These are phyloP conservation scores for Tetrapyrgos nigripes DNA, from an alignment of 1,284 basidiomycete genomes.

Conservation along the genomic window DNA sequence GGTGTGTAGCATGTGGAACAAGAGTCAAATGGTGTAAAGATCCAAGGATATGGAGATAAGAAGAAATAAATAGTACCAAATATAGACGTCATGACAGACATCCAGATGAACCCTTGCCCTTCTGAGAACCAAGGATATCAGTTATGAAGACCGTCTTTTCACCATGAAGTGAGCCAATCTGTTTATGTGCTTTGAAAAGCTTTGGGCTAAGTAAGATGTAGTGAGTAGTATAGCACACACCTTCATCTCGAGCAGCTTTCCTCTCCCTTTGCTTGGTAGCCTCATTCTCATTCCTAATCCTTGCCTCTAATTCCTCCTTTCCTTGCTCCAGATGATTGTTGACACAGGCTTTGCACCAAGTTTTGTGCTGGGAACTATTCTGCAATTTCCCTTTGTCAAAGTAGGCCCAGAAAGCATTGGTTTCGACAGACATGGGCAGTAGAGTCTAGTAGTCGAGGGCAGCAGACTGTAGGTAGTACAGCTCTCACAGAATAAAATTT, in stretches of 20 bases:
- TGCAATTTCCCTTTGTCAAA: not conserved
- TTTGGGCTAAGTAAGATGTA: too few relatives aligned
- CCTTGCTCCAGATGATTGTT: slow-evolving; percentile 2
- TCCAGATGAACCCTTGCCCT: too few relatives aligned
- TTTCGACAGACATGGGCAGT: too few relatives aligned
- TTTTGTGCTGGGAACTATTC: slow-evolving; percentile 7
- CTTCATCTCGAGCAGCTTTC: not conserved
- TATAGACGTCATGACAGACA: too few relatives aligned
- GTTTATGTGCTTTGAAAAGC: too few relatives aligned
- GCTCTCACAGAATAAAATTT: too few relatives aligned
- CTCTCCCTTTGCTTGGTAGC: not conserved
- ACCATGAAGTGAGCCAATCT: slow-evolving; percentile 9
- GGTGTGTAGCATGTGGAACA: too few relatives aligned
- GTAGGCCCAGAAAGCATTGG: slow-evolving; percentile 10
- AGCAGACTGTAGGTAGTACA: not conserved
- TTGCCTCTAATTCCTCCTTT: slow-evolving; percentile 1
- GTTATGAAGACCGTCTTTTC: slow-evolving; percentile 5
- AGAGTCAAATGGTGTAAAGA: too few relatives aligned
- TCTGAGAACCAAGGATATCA: slow-evolving; percentile 7
- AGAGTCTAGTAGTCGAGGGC: too few relatives aligned
- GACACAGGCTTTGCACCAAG: slow-evolving; percentile 15
- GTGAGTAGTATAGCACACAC: not conserved
- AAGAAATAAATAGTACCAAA: too few relatives aligned
- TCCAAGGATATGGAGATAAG: too few relatives aligned
- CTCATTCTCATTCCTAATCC: not conserved